Base-by-base conservation (phyloP, 2,329 filamentous ascomycete species). In the Sclerotinia borealis region DNA sequence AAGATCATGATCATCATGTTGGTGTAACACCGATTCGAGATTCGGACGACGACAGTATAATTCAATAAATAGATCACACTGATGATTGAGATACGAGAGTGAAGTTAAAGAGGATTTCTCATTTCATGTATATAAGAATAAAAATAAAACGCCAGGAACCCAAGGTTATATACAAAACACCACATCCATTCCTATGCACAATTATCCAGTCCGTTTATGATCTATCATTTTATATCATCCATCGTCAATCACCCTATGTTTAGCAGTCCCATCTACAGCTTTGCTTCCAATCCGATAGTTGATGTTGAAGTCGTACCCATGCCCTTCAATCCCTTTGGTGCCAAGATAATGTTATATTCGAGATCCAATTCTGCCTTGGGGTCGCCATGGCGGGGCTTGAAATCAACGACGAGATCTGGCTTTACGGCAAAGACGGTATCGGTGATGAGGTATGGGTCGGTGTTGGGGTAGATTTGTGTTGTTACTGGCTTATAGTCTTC, bases 391-490 rank as follows among this genome's bases (percentile, higher is more conserved):
- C 74, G 71, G 9, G 75, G 73, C 63, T 72, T 70, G 65, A 83
- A 82, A 39, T 72, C 70, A 0, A 81, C 78, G 4, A 76, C 71
- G 43, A 84, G 70, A 31, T 80, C 80, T 29, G 80, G 75, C 76
- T 84, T 84, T 62, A 83, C 80, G 0, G 82, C 82, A 64, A 83
- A 85, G 10, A 83, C 82, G 6, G 78, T 76, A 67, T 85, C 82
- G 49, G 79, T 76, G 7, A 69, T 69, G 27, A 91, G 78, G 69
- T 90, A 86, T 66, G 83, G 80, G 74, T 86, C 85, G 66, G 84
- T 80, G 63, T 80, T 78, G 73, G 92, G 89, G 72, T 92, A 93
- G 62, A 95, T 86, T 74, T 95, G 90, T 1, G 87, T 90, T 0
- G 87, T 89, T 54, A 96, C 81, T 0, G 87, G 80, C 70, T 85